Percentiles rank a stretch among this genome's conserved stretches.
Conservation (phyloP, 164 flowering plant genomes). For the Liquidambar formosana region DNA sequence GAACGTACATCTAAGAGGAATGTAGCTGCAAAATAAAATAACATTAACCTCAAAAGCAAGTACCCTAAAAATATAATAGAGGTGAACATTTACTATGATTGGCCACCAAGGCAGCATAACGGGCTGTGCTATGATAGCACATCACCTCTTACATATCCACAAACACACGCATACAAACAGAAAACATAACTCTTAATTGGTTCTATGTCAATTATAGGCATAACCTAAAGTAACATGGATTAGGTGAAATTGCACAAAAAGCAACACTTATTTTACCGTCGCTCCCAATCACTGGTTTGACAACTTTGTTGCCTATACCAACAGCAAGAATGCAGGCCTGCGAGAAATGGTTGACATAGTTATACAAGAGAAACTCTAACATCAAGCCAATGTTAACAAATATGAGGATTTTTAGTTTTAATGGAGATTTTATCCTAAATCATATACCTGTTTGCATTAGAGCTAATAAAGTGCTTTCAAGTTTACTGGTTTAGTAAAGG, state of each 20-base stretch:
- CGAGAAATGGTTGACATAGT: conserved; percentile 19
- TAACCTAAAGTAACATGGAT: background rate
- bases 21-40: conserved; percentile 50
- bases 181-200: too few species aligned
- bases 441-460: background rate
- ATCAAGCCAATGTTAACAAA: background rate
- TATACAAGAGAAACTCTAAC: too few species aligned
- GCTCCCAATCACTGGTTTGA: conserved; percentile 60
- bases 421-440: background rate
- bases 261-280: conserved; percentile 57
- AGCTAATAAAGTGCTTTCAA: background rate
- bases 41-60: background rate
- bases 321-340: conserved; percentile 98
- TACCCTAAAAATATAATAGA: background rate
- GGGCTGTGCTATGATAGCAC: too few species aligned
- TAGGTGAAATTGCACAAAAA: background rate
- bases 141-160: too few species aligned
- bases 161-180: too few species aligned
- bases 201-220: too few species aligned
- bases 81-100: background rate
- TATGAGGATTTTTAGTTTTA: background rate
- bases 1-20: conserved; percentile 60
- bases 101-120: background rate
- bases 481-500: background rate
- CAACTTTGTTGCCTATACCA: conserved; percentile 91